Conservation (phyloP, 208 protist species). For the Novymonas esmeraldas region DNA sequence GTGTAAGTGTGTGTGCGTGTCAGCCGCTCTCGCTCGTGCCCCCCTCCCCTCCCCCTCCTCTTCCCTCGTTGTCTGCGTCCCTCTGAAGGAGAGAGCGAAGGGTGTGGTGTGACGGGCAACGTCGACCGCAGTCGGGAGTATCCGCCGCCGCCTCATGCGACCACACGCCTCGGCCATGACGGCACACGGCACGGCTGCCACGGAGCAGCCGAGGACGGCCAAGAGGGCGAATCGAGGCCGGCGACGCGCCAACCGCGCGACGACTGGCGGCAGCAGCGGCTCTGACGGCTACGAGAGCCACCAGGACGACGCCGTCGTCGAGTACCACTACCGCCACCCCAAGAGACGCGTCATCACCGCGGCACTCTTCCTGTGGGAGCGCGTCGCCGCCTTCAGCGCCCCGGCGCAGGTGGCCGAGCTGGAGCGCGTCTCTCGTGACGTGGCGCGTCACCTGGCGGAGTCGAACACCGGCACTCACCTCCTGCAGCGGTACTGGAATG, state of each 20-base stretch:
- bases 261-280: background rate
- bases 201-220: background rate
- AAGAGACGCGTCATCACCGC: conserved; percentile 40
- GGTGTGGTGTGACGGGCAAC: too few relatives aligned
- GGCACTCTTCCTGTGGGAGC: conserved; percentile 76
- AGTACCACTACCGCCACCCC: conserved; percentile 37
- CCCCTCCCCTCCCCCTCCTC: too few relatives aligned
- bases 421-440: conserved; percentile 55
- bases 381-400: conserved; percentile 58
- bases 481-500: conserved; percentile 89
- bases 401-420: conserved; percentile 60
- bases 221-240: background rate
- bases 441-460: conserved; percentile 35
- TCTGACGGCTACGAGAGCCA: background rate
- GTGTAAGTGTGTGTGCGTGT: too few relatives aligned
- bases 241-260: background rate
- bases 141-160: background rate
- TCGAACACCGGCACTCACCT: conserved; percentile 47
- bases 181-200: background rate
- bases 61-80: too few relatives aligned
- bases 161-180: background rate
- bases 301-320: background rate
- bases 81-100: too few relatives aligned
- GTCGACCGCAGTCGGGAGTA: too few relatives aligned
- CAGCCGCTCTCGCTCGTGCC: too few relatives aligned